These are phyloP conservation scores for Phytophthora brassicae DNA, from an alignment of 352 stramenopile genomes.

Conservation along the genomic window DNA sequence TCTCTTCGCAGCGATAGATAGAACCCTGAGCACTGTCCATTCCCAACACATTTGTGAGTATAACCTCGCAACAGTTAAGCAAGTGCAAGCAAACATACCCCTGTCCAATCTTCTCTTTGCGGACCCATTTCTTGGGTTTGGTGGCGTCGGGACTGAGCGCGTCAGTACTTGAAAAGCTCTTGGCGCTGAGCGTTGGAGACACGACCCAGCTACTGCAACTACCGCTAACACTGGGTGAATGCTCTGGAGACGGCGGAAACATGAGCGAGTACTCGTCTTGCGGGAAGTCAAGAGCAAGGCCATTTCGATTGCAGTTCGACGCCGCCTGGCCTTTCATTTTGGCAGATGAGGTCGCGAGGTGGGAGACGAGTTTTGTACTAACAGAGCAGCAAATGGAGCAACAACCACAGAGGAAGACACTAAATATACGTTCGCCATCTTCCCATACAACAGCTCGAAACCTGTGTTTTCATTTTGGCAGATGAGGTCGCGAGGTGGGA, in stretches of 20 bases:
- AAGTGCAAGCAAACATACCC: no score
- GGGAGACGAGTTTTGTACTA: constrained; percentile 8
- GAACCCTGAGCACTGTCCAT: constrained; percentile 56
- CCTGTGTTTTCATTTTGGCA: constrained; percentile 28
- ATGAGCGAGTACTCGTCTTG: constrained; percentile 32
- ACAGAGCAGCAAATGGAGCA: no score
- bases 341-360: constrained; percentile 10
- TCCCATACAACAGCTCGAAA: constrained; percentile 6
- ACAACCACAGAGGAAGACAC: constrained; percentile 2
- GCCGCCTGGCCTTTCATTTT: constrained; percentile 27
- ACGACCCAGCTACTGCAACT: constrained; percentile 25
- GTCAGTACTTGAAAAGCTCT: constrained; percentile 15
- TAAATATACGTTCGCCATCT: constrained; percentile 27
- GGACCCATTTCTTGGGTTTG: constrained; percentile 42
- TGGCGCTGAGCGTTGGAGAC: constrained; percentile 22
- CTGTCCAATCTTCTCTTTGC: constrained; percentile 83
- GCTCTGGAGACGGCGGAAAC: constrained; percentile 29
- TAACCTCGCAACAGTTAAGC: no score
- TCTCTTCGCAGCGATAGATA: constrained; percentile 73
- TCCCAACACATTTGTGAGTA: constrained; percentile 6
- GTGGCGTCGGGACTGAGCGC: constrained; percentile 17
- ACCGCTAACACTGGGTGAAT: constrained; percentile 32
- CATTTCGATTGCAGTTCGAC: constrained; percentile 1
- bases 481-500: constrained; percentile 8
- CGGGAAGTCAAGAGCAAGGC: constrained; percentile 10